phyloP scores from a whole-genome alignment of 768 basidiomycete genomes.

The Calocera cornea region DNA sequence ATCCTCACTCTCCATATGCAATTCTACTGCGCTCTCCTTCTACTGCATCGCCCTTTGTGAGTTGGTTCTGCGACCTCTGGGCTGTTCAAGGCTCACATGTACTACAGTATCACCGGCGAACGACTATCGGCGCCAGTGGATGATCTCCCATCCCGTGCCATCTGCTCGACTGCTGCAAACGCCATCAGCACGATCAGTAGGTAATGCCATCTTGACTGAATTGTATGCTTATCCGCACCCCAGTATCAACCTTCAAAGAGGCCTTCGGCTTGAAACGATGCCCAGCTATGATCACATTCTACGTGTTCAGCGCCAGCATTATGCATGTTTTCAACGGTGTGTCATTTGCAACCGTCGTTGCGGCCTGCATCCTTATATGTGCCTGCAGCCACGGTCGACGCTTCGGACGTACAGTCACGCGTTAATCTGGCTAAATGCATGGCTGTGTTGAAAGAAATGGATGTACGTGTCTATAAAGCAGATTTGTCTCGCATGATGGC shows the following conservation, averaged over 20 bases:
- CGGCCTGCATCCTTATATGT: neutral
- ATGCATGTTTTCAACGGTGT: constrained; percentile 14
- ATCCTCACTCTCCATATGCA: constrained; percentile 20
- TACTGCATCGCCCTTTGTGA: constrained; percentile 24
- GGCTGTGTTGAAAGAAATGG: constrained; percentile 7
- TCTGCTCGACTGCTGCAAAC: constrained; percentile 21
- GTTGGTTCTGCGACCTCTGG: neutral
- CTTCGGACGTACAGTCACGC: constrained; percentile 13
- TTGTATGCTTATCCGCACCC: constrained; percentile 9
- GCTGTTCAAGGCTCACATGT: neutral
- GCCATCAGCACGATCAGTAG: constrained; percentile 17
- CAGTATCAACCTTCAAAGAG: constrained; percentile 17
- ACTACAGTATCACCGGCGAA: constrained; percentile 16
- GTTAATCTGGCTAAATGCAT: constrained; percentile 13
- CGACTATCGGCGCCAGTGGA: constrained; percentile 12
- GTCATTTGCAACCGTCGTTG: neutral
- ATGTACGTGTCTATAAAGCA: neutral
- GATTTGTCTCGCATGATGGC: neutral
- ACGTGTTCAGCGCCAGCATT: constrained; percentile 22
- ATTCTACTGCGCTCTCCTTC: constrained; percentile 22
- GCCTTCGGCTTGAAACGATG: constrained; percentile 18
- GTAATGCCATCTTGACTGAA: neutral
- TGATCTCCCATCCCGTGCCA: constrained; percentile 15
- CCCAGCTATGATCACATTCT: constrained; percentile 21
- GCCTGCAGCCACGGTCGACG: constrained; percentile 27